A percentile compares a stretch with the other conserved stretches of the same genome.
phyloP scores from a whole-genome alignment of 2,329 filamentous ascomycete species.

The Thielaviopsis ethacetica region DNA sequence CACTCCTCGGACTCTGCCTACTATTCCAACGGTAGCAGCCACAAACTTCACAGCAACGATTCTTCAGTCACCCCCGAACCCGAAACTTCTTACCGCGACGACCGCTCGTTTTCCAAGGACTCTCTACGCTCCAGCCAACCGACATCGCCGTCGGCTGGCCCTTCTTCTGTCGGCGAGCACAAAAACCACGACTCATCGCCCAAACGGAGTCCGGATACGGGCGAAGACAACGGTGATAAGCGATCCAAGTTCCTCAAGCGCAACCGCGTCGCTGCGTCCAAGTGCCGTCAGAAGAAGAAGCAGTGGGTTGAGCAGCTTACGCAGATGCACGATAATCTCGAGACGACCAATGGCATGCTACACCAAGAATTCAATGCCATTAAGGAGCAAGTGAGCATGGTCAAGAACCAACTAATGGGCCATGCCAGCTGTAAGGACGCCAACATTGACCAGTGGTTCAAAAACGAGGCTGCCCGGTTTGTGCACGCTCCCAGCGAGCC shows the following conservation, averaged over 20 bases:
- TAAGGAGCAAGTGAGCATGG: conserved; percentile 26
- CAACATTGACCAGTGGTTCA: conserved; percentile 37
- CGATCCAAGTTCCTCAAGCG: conserved; percentile 43
- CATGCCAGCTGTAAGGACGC: conserved; percentile 35
- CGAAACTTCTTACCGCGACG: neutral
- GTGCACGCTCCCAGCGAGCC: conserved; percentile 20
- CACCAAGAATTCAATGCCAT: conserved; percentile 27
- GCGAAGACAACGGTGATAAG: neutral
- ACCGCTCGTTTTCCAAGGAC: neutral
- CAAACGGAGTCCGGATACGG: neutral
- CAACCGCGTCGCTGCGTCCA: conserved; percentile 57
- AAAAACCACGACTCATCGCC: neutral
- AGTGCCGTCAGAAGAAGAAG: conserved; percentile 54
- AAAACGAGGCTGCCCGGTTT: conserved; percentile 33
- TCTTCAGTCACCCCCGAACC: neutral
- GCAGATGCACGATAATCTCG: conserved; percentile 27
- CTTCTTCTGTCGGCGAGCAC: neutral
- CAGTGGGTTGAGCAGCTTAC: conserved; percentile 34
- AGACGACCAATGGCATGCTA: conserved; percentile 26
- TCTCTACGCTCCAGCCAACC: neutral
- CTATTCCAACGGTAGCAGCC: neutral
- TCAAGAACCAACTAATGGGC: conserved; percentile 35
- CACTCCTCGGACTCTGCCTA: neutral
- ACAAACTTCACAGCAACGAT: neutral
- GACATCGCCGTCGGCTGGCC: neutral